phyloP scores from a whole-genome alignment of 2,329 filamentous ascomycete species.

The Ophiostoma australiae region DNA sequence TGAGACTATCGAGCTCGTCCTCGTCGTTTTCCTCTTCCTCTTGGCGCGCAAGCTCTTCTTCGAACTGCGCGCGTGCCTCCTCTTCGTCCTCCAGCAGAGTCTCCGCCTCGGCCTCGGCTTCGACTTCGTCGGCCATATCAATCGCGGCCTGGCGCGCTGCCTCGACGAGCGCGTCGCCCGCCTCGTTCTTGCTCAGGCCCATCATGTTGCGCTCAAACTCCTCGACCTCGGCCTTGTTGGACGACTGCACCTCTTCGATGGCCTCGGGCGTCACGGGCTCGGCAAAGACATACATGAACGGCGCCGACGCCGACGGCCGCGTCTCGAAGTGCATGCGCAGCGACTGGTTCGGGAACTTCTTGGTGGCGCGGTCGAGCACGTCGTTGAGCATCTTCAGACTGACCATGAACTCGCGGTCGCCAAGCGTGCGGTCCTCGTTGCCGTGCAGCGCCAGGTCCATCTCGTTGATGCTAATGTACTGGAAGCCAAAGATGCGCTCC shows the following conservation, averaged over 20 bases:
- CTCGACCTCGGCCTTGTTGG: slow-evolving; percentile 59
- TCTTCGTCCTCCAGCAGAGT: slow-evolving; percentile 29
- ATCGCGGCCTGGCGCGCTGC: slow-evolving; percentile 4
- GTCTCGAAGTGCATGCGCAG: slow-evolving; percentile 81
- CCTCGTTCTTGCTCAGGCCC: slow-evolving; percentile 39
- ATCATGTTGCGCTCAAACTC: slow-evolving; percentile 62
- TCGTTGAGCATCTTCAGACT: slow-evolving; percentile 77
- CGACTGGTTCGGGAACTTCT: slow-evolving; percentile 68
- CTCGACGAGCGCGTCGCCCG: background rate
- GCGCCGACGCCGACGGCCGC: slow-evolving; percentile 46
- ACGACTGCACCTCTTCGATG: slow-evolving; percentile 68
- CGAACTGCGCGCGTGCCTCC: slow-evolving; percentile 13
- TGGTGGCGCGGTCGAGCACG: slow-evolving; percentile 68
- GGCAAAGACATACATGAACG: slow-evolving; percentile 84
- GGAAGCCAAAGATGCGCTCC: slow-evolving; percentile 92
- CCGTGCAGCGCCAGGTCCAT: slow-evolving; percentile 92
- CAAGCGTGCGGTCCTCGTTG: slow-evolving; percentile 58
- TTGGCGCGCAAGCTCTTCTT: slow-evolving; percentile 20
- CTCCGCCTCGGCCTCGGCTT: slow-evolving; percentile 23
- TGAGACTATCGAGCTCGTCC: slow-evolving; percentile 28
- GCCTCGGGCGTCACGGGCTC: slow-evolving; percentile 72
- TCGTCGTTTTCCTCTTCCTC: slow-evolving; percentile 29
- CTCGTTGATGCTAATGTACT: slow-evolving; percentile 80
- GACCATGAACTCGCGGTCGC: slow-evolving; percentile 78
- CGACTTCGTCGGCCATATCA: slow-evolving; percentile 23